Evolutionary conservation across 108 stramenopile species (phyloP), one percentile per base, ranked within the genome.

Genomic region (Nitzschia sp.): DNA sequence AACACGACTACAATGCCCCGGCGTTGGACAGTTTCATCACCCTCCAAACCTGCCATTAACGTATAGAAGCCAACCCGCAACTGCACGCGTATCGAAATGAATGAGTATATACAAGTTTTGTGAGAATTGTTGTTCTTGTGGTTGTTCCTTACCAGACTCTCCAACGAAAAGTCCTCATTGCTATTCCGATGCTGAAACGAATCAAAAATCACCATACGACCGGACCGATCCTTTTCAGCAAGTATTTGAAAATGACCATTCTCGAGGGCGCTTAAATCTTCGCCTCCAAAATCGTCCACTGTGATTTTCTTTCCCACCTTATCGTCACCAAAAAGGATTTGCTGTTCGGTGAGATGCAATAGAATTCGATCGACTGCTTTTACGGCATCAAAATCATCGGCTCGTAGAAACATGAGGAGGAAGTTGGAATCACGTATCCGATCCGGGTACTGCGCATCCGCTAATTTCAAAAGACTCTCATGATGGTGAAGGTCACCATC

Each of bases 351-450:
- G 2, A 66, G 41, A 54, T 50, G 33, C 13, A 25, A n/a, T 8
- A 66, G 1, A 2, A 66, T 66, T 16, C 47, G 66, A 1, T 54
- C 15, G 23, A 50, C 21, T 9, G 66, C 66, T 8, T 22, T 26
- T 36, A 5, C 23, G 3, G 34, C 29, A 2, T 54, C 36, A 27
- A 34, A 66, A 0, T 26, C 22, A 2, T 48, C 34, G 1, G 54
- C 5, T 23, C 56, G 26, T 13, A 69, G 58, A 60, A 69, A 60
- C 36, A 69, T 34, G 31, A 52, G 21, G n/a, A 16, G 58, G 26
- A 60, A 59, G 13, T 34, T 35, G 17, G 27, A 28, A 52, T 60
- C 33, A 27, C n/a, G 31, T 11, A 52, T 52, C 23, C 35, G n/a
- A 3, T 27, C 35, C 19, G 31, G 50, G 35, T 28, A 36, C 0